Percentiles rank a stretch among this genome's conserved stretches.
Conservation (phyloP, 306 rosid species). For the Hippophae gyantsensis region DNA sequence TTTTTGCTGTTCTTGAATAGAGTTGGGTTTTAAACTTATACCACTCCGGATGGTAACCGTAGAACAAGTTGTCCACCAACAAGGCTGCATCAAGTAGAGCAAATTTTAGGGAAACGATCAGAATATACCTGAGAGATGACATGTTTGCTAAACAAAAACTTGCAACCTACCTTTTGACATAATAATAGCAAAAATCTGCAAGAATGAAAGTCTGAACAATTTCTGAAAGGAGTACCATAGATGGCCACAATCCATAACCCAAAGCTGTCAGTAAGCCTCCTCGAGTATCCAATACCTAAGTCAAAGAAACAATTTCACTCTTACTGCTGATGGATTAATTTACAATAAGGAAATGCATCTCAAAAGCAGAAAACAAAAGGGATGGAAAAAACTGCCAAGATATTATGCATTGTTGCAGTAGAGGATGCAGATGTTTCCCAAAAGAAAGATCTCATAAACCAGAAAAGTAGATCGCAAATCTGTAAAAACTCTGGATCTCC, state of each 20-base stretch:
- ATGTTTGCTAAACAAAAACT: background rate
- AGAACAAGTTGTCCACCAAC: slow-evolving; percentile 90
- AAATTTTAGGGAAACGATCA: background rate
- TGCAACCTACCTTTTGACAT: slow-evolving; percentile 61
- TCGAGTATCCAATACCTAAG: slow-evolving; percentile 74
- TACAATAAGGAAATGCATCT: background rate
- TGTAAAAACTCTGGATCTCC: too few species aligned
- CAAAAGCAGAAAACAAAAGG: background rate
- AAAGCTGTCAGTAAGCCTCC: slow-evolving; percentile 90
- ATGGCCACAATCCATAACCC: slow-evolving; percentile 88
- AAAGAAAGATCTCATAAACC: too few species aligned
- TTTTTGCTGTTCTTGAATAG: background rate
- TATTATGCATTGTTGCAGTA: too few species aligned
- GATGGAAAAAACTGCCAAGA: background rate
- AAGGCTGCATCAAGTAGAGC: slow-evolving; percentile 40
- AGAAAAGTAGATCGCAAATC: too few species aligned
- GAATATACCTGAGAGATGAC: background rate
- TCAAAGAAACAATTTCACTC: background rate
- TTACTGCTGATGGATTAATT: background rate
- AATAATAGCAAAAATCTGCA: slow-evolving; percentile 90
- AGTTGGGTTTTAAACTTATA: slow-evolving; percentile 21
- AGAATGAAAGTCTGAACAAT: slow-evolving; percentile 84
- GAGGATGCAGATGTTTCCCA: too few species aligned
- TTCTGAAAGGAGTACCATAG: slow-evolving; percentile 93
- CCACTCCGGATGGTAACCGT: slow-evolving; percentile 92